phyloP scores from a whole-genome alignment of 2,329 filamentous ascomycete species.

The Alternaria gansuensis region DNA sequence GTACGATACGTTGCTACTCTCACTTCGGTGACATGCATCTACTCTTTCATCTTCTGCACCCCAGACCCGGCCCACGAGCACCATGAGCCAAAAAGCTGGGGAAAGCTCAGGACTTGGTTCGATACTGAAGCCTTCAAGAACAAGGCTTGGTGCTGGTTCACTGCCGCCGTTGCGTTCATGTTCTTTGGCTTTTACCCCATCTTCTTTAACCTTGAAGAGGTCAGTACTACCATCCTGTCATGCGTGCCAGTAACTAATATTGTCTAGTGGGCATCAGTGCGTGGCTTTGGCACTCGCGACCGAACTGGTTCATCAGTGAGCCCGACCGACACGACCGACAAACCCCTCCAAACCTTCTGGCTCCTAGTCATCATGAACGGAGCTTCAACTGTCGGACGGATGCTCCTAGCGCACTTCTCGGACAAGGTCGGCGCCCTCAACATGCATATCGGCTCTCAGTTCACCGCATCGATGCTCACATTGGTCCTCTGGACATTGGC shows the following conservation, averaged over 20 bases:
- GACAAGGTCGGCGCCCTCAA: constrained; percentile 58
- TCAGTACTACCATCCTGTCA: constrained; percentile 26
- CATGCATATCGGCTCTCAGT: constrained; percentile 57
- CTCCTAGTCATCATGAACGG: constrained; percentile 62
- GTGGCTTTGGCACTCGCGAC: constrained; percentile 54
- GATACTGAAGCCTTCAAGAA: constrained; percentile 58
- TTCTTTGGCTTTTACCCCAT: constrained; percentile 63
- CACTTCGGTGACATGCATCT: constrained; percentile 53
- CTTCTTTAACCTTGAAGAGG: constrained; percentile 64
- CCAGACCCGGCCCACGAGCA: constrained; percentile 56
- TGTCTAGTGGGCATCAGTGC: constrained; percentile 56
- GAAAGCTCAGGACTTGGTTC: constrained; percentile 53
- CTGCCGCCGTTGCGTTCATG: constrained; percentile 57
- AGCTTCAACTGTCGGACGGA: constrained; percentile 58
- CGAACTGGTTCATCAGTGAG: constrained; percentile 23
- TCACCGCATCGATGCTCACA: constrained; percentile 55
- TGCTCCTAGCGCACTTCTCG: constrained; percentile 57
- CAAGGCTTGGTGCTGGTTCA: constrained; percentile 56
- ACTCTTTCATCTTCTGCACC: constrained; percentile 55
- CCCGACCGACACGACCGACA: constrained; percentile 28
- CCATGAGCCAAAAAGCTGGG: constrained; percentile 54
- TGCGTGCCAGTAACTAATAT: constrained; percentile 24
- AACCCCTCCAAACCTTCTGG: constrained; percentile 58
- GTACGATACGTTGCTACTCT: constrained; percentile 55
- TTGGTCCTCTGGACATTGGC: constrained; percentile 57